A percentile compares a stretch with the other conserved stretches of the same genome.
Evolutionary conservation across 2,329 filamentous ascomycete species (phyloP).

Genomic region (Exserohilum rostratum): DNA sequence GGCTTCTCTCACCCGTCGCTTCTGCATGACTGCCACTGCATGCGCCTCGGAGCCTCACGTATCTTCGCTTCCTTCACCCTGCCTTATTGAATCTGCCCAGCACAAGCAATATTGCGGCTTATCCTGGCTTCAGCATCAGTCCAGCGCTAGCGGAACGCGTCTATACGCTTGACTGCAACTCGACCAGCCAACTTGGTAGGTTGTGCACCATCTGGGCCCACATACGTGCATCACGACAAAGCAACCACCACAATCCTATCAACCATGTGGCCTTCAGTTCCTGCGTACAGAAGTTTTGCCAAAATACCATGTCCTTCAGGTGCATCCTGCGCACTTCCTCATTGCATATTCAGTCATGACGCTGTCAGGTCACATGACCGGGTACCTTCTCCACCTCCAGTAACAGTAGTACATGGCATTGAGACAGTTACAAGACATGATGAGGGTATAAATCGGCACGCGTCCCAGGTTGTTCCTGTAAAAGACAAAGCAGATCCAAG

Average conservation of each 20-base stretch:
- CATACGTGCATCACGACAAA: slow-evolving; percentile 11
- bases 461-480: not conserved
- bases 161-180: not conserved
- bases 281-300: slow-evolving; percentile 34
- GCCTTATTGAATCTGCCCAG: not conserved
- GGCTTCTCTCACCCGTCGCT: not conserved
- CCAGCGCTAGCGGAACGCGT: not conserved
- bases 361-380: slow-evolving; percentile 13
- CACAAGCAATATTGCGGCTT: not conserved
- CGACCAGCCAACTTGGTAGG: slow-evolving; percentile 14
- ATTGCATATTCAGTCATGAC: slow-evolving; percentile 66
- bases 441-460: slow-evolving; percentile 18
- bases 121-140: not conserved
- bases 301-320: slow-evolving; percentile 57
- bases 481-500: slow-evolving; percentile 12
- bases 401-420: slow-evolving; percentile 1
- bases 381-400: slow-evolving; percentile 3
- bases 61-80: not conserved
- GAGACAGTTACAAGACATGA: slow-evolving; percentile 37
- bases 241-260: not conserved
- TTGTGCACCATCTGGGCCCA: slow-evolving; percentile 1
- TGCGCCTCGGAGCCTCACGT: not conserved
- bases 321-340: slow-evolving; percentile 56
- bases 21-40: slow-evolving; percentile 2
- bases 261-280: slow-evolving; percentile 40